A percentile compares a stretch with the other conserved stretches of the same genome.
phyloP scores from a whole-genome alignment of 768 basidiomycete genomes.

The Tricholoma sp. region DNA sequence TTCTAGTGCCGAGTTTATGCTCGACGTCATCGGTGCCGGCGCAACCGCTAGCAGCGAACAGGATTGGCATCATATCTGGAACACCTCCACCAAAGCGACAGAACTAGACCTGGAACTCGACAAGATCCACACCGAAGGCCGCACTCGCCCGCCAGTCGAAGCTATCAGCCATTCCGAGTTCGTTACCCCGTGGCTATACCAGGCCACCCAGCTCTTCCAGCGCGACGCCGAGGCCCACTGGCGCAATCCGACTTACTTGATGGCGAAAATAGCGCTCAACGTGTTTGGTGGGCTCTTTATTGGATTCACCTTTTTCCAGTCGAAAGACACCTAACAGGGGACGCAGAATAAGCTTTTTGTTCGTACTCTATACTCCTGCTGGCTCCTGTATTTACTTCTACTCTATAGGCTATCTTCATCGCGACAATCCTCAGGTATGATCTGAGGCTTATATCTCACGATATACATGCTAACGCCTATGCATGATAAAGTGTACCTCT shows the following conservation, averaged over 20 bases:
- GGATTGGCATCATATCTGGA: constrained; percentile 60
- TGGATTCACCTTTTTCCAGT: constrained; percentile 59
- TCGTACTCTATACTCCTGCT: constrained; percentile 20
- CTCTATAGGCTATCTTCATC: constrained; percentile 48
- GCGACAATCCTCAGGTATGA: constrained; percentile 36
- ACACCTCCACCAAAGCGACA: constrained; percentile 40
- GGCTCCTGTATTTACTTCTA: not conserved
- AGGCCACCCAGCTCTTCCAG: constrained; percentile 34
- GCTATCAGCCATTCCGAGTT: constrained; percentile 37
- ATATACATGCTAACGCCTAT: not conserved
- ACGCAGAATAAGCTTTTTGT: constrained; percentile 67
- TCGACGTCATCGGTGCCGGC: constrained; percentile 74
- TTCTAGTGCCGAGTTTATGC: constrained; percentile 54
- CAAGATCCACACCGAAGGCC: constrained; percentile 46
- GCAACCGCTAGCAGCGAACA: constrained; percentile 48
- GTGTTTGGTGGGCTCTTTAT: constrained; percentile 52
- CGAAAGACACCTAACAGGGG: constrained; percentile 49
- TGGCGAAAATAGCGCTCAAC: constrained; percentile 55
- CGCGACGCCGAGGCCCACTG: constrained; percentile 46
- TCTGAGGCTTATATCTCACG: not conserved
- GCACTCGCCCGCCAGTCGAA: constrained; percentile 31
- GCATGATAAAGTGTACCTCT: constrained; percentile 36
- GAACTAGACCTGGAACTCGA: constrained; percentile 35
- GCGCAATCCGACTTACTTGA: constrained; percentile 57
- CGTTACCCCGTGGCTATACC: constrained; percentile 50